phyloP scores from a whole-genome alignment of 2,329 filamentous ascomycete species.

The Colletotrichum magnum region DNA sequence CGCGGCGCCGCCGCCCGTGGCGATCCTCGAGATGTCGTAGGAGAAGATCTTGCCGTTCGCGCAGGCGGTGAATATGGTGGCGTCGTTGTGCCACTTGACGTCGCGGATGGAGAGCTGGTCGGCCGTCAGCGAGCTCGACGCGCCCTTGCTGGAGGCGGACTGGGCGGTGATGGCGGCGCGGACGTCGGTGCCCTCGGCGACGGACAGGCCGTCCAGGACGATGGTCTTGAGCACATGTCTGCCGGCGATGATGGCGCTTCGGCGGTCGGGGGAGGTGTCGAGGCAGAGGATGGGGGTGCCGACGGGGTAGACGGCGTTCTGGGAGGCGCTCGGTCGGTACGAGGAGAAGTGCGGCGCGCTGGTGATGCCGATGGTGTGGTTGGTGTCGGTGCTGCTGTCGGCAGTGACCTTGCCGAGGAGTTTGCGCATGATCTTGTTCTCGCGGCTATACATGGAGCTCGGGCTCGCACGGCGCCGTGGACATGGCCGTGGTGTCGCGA shows the following conservation, averaged over 20 bases:
- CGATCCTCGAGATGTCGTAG: slow-evolving; percentile 70
- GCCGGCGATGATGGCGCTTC: slow-evolving; percentile 70
- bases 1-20: slow-evolving; percentile 57
- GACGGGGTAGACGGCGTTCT: slow-evolving; percentile 67
- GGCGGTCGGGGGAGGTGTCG: slow-evolving; percentile 71
- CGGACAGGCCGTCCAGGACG: slow-evolving; percentile 65
- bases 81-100: slow-evolving; percentile 70
- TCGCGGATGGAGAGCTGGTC: slow-evolving; percentile 76
- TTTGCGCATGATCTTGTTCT: slow-evolving; percentile 72
- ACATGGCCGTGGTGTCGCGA: slow-evolving; percentile 26
- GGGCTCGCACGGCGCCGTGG: slow-evolving; percentile 51
- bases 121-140: slow-evolving; percentile 50
- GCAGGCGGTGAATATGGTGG: slow-evolving; percentile 73
- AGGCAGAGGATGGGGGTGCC: slow-evolving; percentile 69
- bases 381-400: slow-evolving; percentile 61
- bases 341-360: slow-evolving; percentile 59
- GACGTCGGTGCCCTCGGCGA: slow-evolving; percentile 71
- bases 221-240: slow-evolving; percentile 74
- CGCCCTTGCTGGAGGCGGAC: slow-evolving; percentile 58
- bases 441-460: slow-evolving; percentile 64
- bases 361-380: slow-evolving; percentile 59
- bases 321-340: slow-evolving; percentile 68
- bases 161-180: slow-evolving; percentile 69
- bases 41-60: slow-evolving; percentile 75
- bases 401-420: slow-evolving; percentile 68